These are phyloP conservation scores for Ceratocystis smalleyi DNA, from an alignment of 2,329 filamentous ascomycete genomes.

Conservation along the genomic window DNA sequence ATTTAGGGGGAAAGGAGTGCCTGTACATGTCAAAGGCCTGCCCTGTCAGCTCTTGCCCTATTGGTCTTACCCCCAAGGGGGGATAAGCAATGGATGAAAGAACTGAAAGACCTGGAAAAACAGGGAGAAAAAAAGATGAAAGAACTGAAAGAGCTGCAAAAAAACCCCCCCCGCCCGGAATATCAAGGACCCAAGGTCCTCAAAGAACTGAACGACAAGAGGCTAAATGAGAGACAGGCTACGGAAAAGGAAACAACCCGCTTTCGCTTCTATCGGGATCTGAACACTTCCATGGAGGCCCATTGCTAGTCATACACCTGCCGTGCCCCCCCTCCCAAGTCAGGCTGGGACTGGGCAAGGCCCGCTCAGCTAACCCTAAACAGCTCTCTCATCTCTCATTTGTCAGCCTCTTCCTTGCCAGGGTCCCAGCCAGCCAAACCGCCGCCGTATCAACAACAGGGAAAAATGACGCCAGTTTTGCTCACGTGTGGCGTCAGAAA, in stretches of 20 bases:
- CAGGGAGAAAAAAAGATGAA: too few species aligned
- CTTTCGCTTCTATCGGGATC: background rate
- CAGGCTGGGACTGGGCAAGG: background rate
- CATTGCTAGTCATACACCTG: background rate
- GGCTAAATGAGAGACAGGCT: too few species aligned
- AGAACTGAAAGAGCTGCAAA: too few species aligned
- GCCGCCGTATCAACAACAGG: background rate
- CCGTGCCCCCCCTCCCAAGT: background rate
- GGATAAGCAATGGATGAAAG: too few species aligned
- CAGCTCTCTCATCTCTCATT: background rate
- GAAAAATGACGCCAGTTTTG: constrained; percentile 7
- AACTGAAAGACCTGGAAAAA: too few species aligned
- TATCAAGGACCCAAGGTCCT: too few species aligned
- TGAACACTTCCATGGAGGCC: background rate
- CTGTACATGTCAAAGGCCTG: too few species aligned
- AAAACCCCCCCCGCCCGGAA: too few species aligned
- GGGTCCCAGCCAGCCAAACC: background rate
- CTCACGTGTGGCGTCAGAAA: background rate
- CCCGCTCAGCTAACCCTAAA: background rate
- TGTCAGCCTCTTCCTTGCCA: background rate
- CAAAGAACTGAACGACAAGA: too few species aligned
- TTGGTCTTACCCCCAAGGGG: too few species aligned
- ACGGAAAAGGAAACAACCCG: background rate
- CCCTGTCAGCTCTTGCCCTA: too few species aligned
- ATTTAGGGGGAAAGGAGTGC: too few species aligned